Evolutionary conservation across 345 rosid species (phyloP), one percentile per base, ranked within the genome.

Genomic region (Salix suchowensis): DNA sequence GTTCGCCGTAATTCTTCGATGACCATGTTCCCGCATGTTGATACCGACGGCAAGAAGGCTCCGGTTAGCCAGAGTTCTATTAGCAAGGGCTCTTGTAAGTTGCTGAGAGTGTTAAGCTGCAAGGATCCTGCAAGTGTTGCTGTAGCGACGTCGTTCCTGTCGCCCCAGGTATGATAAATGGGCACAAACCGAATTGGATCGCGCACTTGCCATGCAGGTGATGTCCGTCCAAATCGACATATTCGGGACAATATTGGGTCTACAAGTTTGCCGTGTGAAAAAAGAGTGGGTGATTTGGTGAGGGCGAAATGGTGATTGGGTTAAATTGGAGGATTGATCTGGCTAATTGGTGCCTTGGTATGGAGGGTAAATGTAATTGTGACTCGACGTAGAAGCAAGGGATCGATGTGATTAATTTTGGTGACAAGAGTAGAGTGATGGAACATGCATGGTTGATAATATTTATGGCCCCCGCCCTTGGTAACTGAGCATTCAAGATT

Each of bases 71-170:
- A 82, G 74, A 82, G 77, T 44, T 55, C 28, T 58, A 58, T 89
- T 14, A 72, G 88, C 46, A 85, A 72, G 72, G 77, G 84, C 40
- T 87, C 90, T 3, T 88, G 92, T 85, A 81, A 50, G 72, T 68
- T 92, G 62, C 86, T 92, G 58, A 85, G 84, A 54, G 94, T 89
- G 46, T 74, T 91, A 76, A 89, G 96, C 71, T 92, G 97, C 85
- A 85, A 84, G 66, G 89, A 84, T 70, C 87, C 84, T 16, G 78
- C 85, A 1, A 87, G 89, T 55, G 90, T 89, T 1, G 87, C 91
- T 2, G 90, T 83, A 2, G 81, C 91, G 84, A 32, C 91, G 70
- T 78, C 97, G 84, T 76, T 88, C 30, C 79, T 84, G 71, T 15
- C 84, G 62, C 87, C 90, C 0, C 82, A 72, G 23, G 75, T 76